Evolutionary conservation across 495 filamentous ascomycete genomes (phyloP).

Genomic region (Neurospora tetrasperma): DNA sequence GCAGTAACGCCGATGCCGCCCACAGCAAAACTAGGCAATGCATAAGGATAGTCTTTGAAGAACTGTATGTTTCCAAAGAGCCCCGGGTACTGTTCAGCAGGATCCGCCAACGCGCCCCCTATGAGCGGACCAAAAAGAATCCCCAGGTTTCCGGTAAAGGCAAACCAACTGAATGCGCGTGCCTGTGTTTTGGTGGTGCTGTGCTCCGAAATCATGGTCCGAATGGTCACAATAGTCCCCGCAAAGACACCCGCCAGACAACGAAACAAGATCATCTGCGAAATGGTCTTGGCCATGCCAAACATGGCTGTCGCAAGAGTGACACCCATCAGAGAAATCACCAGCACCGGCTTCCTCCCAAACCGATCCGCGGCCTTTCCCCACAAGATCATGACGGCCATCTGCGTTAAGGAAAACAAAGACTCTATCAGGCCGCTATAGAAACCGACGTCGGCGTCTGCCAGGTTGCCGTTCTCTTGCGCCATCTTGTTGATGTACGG

Average conservation of each 20-base stretch:
- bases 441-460: conserved; percentile 54
- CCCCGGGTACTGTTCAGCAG: conserved; percentile 44
- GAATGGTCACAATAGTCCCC: conserved; percentile 57
- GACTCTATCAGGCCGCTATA: conserved; percentile 66
- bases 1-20: conserved; percentile 40
- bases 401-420: conserved; percentile 59
- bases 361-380: conserved; percentile 53
- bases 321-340: conserved; percentile 50
- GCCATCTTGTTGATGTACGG: conserved; percentile 68
- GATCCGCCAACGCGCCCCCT: conserved; percentile 53
- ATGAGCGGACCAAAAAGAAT: conserved; percentile 57
- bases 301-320: conserved; percentile 48
- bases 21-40: conserved; percentile 46
- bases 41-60: conserved; percentile 54
- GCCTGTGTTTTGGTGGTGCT: conserved; percentile 57
- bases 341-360: conserved; percentile 58
- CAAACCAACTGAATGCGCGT: conserved; percentile 60
- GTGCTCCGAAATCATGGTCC: conserved; percentile 62
- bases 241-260: conserved; percentile 59
- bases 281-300: conserved; percentile 47
- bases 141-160: conserved; percentile 58
- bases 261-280: conserved; percentile 57
- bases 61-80: conserved; percentile 45
- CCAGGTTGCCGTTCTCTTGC: conserved; percentile 44
- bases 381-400: conserved; percentile 45